Base-by-base conservation (phyloP, 805 yeast species). In the Saccharomycopsis microspora region DNA sequence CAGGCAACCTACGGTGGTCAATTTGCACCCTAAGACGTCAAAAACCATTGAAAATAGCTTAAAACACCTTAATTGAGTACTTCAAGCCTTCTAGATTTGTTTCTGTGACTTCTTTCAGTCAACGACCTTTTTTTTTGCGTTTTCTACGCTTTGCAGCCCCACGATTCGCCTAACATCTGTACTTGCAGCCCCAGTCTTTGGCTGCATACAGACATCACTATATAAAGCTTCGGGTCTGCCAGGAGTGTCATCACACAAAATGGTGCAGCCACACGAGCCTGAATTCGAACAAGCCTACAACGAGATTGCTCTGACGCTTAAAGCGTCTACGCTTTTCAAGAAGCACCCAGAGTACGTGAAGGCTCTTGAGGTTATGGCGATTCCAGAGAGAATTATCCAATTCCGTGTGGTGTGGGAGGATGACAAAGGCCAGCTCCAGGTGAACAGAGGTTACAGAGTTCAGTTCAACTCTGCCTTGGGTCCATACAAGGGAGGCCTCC, bases 341-440 rank as follows among this genome's bases (percentile, higher is more conserved):
- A 76, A 85, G 71, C 80, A 84, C 65, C 98, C 98, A 60, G 81
- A 87, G 66, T 87, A 87, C 66, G 81, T 84, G 70, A 81, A 80
- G 65, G 93, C 86, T 45, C 75, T 90, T 55, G 87, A 90, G 50
- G 88, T 90, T 55, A 85, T 89, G 54, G 85, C 96, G 46, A 78
- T 89, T 52, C 98, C 98, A 57, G 97, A 90, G 76, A 82, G 97
- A 71, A 74, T 88, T 60, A 80, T 93, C 65, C 96, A 88, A 70
- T 90, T 90, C 84, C 83, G 97, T 74, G 97, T 93, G 49, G 77
- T 83, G 48, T 90, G 98, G 98, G 97, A 93, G 72, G 86, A 90
- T 65, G 98, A 93, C 74, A 72, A 80, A 59, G 95, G 96, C 60
- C 81, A 76, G 62, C 72, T 85, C 63, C 90, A 88, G 73, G 95